Base-by-base conservation (phyloP, 2,329 filamentous ascomycete species). In the Myotisia sp. region DNA sequence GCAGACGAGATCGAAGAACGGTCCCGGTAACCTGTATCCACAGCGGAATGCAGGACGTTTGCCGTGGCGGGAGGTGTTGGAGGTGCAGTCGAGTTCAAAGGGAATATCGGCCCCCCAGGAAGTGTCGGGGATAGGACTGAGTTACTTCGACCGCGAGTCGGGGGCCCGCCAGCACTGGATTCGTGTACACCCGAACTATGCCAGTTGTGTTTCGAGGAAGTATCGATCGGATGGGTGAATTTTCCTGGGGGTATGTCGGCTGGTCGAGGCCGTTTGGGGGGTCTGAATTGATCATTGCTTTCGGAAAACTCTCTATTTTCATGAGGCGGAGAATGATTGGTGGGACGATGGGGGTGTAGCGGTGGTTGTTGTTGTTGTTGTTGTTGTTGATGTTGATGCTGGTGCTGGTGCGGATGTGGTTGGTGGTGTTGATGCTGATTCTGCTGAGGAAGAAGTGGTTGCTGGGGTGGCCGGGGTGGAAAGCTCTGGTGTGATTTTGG, bases 251-350 rank as follows among this genome's bases (percentile, higher is more conserved):
- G 19, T 14, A 30, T 24, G 23, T 37, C 33, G 17, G 33, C 33
- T 13, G 34, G 39, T 9, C 42, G 40, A 28, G 13, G 33, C 8
- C 42, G 39, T 33, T 44, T 44, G 6, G 33, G 30, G 2, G 42
- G 24, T 8, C 39, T 29, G 19, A 34, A 41, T n/a, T 32, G 20
- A 5, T 42, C 41, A 22, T 30, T 31, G n/a, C 21, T 19, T 17
- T 40, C 30, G 24, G 37, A 40, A 10, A 34, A 21, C 9, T 44
- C 42, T 16, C 33, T 35, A 10, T 29, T 32, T 37, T 42, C 40
- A 16, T 42, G 37, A n/a, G 34, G 24, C 5, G 38, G 29, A 8
- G 29, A 32, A 10, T 32, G 29, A 7, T 22, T 32, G 2, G 12
- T 9, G 4, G 29, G 29, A 23, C 20, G 24, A 4, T 13, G 18